Evolutionary conservation across 495 filamentous ascomycete species (phyloP).

Genomic region (Trichoderma virens): DNA sequence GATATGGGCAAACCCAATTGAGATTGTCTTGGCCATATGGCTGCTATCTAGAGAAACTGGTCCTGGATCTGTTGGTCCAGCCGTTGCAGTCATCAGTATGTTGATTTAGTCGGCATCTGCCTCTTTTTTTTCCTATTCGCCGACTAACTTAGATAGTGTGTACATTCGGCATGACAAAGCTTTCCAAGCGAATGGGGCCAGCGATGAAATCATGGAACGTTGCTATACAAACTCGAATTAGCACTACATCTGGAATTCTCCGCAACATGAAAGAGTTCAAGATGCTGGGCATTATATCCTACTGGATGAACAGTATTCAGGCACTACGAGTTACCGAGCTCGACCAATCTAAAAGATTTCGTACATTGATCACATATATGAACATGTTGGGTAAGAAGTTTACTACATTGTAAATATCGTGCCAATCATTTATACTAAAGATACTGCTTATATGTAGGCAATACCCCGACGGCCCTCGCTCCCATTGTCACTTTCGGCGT

Average conservation of each 20-base stretch:
- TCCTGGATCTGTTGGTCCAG: background rate
- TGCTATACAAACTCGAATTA: background rate
- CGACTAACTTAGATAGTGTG: too few species aligned
- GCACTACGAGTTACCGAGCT: too few species aligned
- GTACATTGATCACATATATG: too few species aligned
- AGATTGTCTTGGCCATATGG: conserved; percentile 34
- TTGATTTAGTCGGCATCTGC: background rate
- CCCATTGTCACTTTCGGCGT: background rate
- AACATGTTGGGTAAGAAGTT: too few species aligned
- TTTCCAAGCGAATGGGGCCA: background rate
- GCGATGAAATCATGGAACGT: background rate
- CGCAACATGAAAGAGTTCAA: too few species aligned
- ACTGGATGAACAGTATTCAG: too few species aligned
- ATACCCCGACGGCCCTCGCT: background rate
- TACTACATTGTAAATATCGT: too few species aligned
- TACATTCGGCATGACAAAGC: background rate
- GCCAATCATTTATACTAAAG: too few species aligned
- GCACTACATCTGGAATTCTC: too few species aligned
- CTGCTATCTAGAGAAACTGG: background rate
- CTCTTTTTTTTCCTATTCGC: too few species aligned
- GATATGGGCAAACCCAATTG: conserved; percentile 38
- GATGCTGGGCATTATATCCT: too few species aligned
- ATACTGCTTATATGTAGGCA: background rate
- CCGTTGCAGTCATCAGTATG: background rate
- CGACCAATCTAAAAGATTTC: too few species aligned